These are phyloP conservation scores for Lipomyces orientalis DNA, from an alignment of 805 yeast species.

Conservation along the genomic window DNA sequence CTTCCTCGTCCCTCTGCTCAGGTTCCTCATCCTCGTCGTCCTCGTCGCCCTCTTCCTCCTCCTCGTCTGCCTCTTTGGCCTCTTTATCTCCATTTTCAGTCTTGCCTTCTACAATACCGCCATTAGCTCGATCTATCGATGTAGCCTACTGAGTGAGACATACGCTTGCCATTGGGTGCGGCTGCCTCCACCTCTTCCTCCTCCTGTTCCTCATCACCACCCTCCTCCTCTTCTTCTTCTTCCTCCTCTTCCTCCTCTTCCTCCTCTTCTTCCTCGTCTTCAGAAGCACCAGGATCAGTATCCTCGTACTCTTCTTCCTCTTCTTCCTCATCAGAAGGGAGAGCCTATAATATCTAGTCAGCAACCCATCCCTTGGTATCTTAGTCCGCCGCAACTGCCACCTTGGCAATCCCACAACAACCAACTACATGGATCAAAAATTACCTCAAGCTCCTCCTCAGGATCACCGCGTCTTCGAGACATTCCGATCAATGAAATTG, in stretches of 20 bases:
- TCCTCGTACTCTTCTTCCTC: constrained; percentile 39
- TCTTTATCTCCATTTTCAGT: constrained; percentile 16
- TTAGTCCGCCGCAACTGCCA: neutral
- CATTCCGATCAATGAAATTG: constrained; percentile 10
- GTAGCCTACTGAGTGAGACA: neutral
- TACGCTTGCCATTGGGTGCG: constrained; percentile 5
- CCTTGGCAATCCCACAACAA: neutral
- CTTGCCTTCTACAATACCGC: constrained; percentile 9
- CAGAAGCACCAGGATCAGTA: constrained; percentile 34
- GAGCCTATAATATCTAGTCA: constrained; percentile 23
- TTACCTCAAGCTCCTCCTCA: constrained; percentile 37
- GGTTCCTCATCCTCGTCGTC: constrained; percentile 13
- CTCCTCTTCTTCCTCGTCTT: constrained; percentile 34
- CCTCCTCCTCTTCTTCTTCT: constrained; percentile 35
- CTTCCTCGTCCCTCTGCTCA: constrained; percentile 23
- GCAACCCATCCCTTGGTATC: neutral
- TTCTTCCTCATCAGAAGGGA: constrained; percentile 37
- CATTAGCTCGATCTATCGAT: neutral
- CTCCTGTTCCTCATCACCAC: constrained; percentile 29
- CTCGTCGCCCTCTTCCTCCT: constrained; percentile 11
- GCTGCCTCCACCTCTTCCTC: neutral
- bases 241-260: constrained; percentile 29
- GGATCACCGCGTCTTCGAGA: constrained; percentile 37
- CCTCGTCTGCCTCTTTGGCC: constrained; percentile 16
- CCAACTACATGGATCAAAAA: neutral